phyloP scores from a whole-genome alignment of 805 yeast genomes.

The Saccharomycopsis guyanensis region DNA sequence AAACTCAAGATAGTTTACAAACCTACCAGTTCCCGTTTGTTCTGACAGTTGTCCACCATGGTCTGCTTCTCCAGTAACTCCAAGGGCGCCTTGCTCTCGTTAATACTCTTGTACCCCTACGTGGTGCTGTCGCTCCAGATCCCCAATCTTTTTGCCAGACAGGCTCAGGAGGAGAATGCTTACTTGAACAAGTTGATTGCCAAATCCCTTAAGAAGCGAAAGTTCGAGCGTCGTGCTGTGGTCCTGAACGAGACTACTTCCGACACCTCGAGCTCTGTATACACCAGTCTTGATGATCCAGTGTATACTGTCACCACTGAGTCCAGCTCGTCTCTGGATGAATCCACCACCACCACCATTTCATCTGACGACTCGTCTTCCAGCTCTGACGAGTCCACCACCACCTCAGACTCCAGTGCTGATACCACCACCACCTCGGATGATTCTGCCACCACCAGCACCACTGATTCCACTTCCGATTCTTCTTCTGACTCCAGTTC shows the following conservation, averaged over 20 bases:
- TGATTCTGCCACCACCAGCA: background rate
- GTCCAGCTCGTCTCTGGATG: background rate
- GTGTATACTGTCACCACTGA: background rate
- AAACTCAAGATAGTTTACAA: no score
- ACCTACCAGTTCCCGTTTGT: no score
- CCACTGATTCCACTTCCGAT: background rate
- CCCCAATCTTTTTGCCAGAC: constrained; percentile 5
- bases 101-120: background rate
- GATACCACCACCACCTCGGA: background rate
- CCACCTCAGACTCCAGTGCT: background rate
- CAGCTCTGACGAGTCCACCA: background rate
- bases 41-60: no score
- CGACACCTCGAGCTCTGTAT: background rate
- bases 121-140: constrained; percentile 4
- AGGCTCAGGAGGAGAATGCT: constrained; percentile 12
- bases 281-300: background rate
- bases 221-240: constrained; percentile 8
- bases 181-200: constrained; percentile 16
- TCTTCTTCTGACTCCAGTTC: constrained; percentile 1
- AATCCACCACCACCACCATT: background rate
- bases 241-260: background rate
- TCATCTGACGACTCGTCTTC: background rate
- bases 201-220: constrained; percentile 18
- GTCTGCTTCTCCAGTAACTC: background rate
- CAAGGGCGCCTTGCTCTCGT: background rate